These are phyloP conservation scores for Monosporozyma solicola DNA, from an alignment of 805 yeast species.

Conservation along the genomic window DNA sequence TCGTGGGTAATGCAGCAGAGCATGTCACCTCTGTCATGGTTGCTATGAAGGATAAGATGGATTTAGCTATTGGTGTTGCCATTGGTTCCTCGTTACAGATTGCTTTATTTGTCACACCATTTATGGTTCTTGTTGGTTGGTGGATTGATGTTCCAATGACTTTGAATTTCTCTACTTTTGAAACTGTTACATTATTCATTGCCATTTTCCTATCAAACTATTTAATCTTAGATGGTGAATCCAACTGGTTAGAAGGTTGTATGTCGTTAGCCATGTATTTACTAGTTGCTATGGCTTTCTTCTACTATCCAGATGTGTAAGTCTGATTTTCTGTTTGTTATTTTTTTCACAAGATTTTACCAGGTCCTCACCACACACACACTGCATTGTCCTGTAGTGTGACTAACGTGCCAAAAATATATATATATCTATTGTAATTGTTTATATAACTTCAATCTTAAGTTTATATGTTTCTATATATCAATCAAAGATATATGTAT, in stretches of 20 bases:
- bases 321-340: not conserved
- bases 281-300: slow-evolving; percentile 84
- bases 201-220: slow-evolving; percentile 83
- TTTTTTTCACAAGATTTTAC: too few relatives aligned
- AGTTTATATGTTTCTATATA: too few relatives aligned
- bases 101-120: slow-evolving; percentile 91
- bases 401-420: too few relatives aligned
- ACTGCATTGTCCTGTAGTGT: too few relatives aligned
- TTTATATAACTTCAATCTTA: too few relatives aligned
- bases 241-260: slow-evolving; percentile 95
- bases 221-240: slow-evolving; percentile 85
- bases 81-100: slow-evolving; percentile 93
- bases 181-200: slow-evolving; percentile 84
- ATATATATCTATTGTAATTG: too few relatives aligned
- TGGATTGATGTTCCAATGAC: slow-evolving; percentile 83
- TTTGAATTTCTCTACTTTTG: slow-evolving; percentile 82
- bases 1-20: slow-evolving; percentile 98
- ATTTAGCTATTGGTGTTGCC: slow-evolving; percentile 93
- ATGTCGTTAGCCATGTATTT: slow-evolving; percentile 82
- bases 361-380: not conserved
- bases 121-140: slow-evolving; percentile 95
- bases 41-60: slow-evolving; percentile 95
- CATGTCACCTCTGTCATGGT: slow-evolving; percentile 95
- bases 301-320: slow-evolving; percentile 63
- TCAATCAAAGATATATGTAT: too few relatives aligned